Conservation (phyloP, 495 filamentous ascomycete species). For the Penicillium angulare region DNA sequence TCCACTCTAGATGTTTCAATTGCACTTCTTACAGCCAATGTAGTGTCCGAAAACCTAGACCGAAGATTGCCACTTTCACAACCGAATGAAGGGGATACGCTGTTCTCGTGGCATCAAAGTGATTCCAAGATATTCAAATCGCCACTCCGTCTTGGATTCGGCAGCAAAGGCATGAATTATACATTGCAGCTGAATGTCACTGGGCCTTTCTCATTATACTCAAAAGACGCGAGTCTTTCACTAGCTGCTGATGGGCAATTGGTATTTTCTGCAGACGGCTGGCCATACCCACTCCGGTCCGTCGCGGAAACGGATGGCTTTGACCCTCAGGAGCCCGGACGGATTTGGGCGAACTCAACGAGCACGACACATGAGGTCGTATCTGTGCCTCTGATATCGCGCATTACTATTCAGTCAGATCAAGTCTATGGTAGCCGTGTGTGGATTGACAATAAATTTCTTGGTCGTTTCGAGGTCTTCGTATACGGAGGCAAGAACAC, state of each 20-base stretch:
- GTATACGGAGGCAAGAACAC: conserved; percentile 53
- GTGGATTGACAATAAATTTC: conserved; percentile 44
- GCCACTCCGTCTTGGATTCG: conserved; percentile 25
- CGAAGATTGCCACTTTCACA: conserved; percentile 20
- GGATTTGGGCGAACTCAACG: conserved; percentile 34
- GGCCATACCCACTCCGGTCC: conserved; percentile 50
- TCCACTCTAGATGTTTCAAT: conserved; percentile 27
- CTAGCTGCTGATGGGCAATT: conserved; percentile 32
- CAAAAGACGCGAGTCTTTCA: conserved; percentile 31
- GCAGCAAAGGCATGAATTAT: conserved; percentile 55
- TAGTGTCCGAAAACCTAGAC: conserved; percentile 51
- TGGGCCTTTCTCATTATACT: conserved; percentile 43
- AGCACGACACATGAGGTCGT: conserved; percentile 29
- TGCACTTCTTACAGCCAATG: conserved; percentile 33
- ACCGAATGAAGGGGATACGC: background rate
- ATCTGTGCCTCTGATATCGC: conserved; percentile 5
- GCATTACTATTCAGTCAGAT: conserved; percentile 39
- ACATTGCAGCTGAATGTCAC: conserved; percentile 36
- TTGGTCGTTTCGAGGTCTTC: conserved; percentile 53
- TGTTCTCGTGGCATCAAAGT: conserved; percentile 10
- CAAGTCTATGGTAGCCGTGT: conserved; percentile 42
- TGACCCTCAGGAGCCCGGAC: conserved; percentile 21
- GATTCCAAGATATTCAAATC: background rate
- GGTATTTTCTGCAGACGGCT: conserved; percentile 47
- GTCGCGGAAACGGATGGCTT: conserved; percentile 27